Evolutionary conservation across 305 asterid genomes (phyloP).

Genomic region (Salvia sclarea): DNA sequence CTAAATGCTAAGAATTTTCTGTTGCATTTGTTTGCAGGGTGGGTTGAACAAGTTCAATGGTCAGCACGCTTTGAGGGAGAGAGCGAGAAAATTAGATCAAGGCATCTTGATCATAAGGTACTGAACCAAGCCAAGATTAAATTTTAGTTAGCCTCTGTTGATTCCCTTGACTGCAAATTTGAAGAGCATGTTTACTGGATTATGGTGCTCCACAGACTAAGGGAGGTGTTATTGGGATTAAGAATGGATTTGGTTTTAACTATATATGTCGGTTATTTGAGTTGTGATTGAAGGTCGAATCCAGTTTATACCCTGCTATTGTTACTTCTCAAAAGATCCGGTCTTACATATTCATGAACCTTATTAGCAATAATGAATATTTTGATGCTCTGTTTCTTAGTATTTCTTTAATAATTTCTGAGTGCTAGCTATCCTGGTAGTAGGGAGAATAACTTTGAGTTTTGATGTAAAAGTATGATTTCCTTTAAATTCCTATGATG

Average conservation of each 20-base stretch:
- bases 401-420: neutral
- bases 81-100: constrained; percentile 89
- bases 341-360: neutral
- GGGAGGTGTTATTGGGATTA: neutral
- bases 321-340: neutral
- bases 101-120: constrained; percentile 97
- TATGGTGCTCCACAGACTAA: neutral
- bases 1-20: constrained; percentile 21
- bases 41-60: constrained; percentile 91
- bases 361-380: constrained; percentile 3
- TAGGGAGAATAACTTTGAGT: neutral
- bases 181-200: neutral
- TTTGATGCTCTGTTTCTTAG: neutral
- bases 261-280: neutral
- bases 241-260: neutral
- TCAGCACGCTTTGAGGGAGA: constrained; percentile 91
- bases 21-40: constrained; percentile 56
- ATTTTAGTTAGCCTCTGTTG: neutral
- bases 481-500: neutral
- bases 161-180: neutral
- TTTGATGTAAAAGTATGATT: neutral
- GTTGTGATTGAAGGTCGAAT: neutral
- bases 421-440: neutral
- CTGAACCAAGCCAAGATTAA: neutral
- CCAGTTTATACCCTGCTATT: neutral